Base-by-base conservation (phyloP, 2,329 filamentous ascomycete genomes). In the Epichloe sibirici region DNA sequence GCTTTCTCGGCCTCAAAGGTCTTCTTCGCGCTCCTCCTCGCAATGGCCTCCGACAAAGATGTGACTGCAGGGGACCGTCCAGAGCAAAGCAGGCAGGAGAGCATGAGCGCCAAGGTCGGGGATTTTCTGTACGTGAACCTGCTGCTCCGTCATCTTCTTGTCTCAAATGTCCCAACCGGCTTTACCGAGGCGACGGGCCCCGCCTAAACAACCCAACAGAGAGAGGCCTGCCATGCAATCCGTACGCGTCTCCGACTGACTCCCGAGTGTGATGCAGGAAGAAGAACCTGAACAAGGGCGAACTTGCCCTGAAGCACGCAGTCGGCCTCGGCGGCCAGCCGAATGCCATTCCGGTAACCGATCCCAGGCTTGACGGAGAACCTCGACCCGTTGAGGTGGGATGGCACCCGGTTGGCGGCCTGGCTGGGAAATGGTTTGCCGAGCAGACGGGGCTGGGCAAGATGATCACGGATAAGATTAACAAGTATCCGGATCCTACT, bases 381-480 rank as follows among this genome's bases (percentile, higher is more conserved):
- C 45, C 62, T 25, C 61, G 67, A 0, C 61, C 64, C 0, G 77
- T 81, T 34, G 68, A 74, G 58, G 71, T 81, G 28, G 78, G 76
- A 23, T 81, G 78, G 78, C 77, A 81, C 61, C 77, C 78, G 1
- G 76, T 81, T 6, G 76, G 71, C 15, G 77, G 77, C 0, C 65
- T 75, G 17, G 75, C 74, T 0, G 77, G 77, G 42, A 79, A 78
- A 58, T 81, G 77, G 77, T 76, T 81, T 49, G 76, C 77, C 13
- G 76, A 81, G 51, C 67, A 75, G 59, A 78, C 76, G 0, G 73
- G 74, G 0, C 60, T 81, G 23, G 78, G 78, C 3, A 75, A 74
- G 63, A 66, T 76, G 67, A 80, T 81, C 54, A 78, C 75, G 0
- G 73, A 77, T 45, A 74, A 71, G 56, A 73, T 77, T 51, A 72